Conservation (phyloP, 306 rosid species). For the Lotus japonicus region DNA sequence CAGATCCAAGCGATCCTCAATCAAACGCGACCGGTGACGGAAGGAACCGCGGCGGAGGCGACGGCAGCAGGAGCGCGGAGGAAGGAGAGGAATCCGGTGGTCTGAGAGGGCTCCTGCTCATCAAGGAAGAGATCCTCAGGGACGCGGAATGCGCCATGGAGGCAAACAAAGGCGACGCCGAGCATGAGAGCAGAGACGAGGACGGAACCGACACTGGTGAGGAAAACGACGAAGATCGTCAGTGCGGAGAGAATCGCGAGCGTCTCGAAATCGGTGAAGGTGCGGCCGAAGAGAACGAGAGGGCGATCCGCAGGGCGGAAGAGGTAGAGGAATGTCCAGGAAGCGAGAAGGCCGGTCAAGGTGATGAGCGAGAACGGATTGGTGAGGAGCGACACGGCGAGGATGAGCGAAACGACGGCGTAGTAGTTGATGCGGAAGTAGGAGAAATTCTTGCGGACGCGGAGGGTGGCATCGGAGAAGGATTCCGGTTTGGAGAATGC, state of each 20-base stretch:
- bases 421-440: slow-evolving; percentile 86
- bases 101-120: slow-evolving; percentile 42
- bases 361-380: slow-evolving; percentile 63
- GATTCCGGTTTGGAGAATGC: slow-evolving; percentile 74
- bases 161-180: slow-evolving; percentile 52
- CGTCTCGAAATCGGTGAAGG: slow-evolving; percentile 70
- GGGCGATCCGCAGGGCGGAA: slow-evolving; percentile 97
- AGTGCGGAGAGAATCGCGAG: slow-evolving; percentile 44
- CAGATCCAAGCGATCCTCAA: background rate
- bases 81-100: slow-evolving; percentile 62
- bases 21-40: slow-evolving; percentile 48
- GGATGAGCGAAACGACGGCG: slow-evolving; percentile 35
- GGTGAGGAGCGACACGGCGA: slow-evolving; percentile 63
- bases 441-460: slow-evolving; percentile 78
- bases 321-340: slow-evolving; percentile 89
- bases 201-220: slow-evolving; percentile 82
- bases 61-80: slow-evolving; percentile 47
- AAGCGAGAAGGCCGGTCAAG: slow-evolving; percentile 58
- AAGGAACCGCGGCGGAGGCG: slow-evolving; percentile 35
- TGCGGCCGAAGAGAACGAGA: slow-evolving; percentile 63
- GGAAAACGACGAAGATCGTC: slow-evolving; percentile 57
- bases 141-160: slow-evolving; percentile 74
- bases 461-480: slow-evolving; percentile 72
- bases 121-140: slow-evolving; percentile 94
- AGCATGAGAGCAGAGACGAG: slow-evolving; percentile 62